phyloP scores from a whole-genome alignment of 495 filamentous ascomycete species.

The Penicillium ucsense region DNA sequence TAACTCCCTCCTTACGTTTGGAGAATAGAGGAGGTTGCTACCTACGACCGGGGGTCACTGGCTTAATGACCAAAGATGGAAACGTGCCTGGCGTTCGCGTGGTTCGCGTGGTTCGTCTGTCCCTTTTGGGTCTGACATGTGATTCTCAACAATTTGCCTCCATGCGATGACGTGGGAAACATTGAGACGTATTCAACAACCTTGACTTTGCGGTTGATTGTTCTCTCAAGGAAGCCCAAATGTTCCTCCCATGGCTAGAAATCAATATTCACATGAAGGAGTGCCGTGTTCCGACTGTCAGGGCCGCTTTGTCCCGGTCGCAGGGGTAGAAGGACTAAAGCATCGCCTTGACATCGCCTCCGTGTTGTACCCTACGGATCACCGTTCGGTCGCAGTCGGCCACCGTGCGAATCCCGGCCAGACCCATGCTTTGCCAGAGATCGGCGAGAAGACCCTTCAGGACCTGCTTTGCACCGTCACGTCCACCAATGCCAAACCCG shows the following conservation, averaged over 20 bases:
- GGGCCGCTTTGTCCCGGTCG: no score
- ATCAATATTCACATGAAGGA: no score
- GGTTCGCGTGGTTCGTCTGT: neutral
- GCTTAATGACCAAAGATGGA: neutral
- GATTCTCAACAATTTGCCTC: slow-evolving; percentile 7
- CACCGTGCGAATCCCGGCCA: slow-evolving; percentile 45
- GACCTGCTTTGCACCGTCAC: slow-evolving; percentile 48
- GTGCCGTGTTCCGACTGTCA: no score
- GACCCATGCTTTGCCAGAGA: slow-evolving; percentile 50
- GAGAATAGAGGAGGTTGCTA: no score
- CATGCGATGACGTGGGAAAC: slow-evolving; percentile 7
- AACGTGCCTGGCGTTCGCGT: neutral
- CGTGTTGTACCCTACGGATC: slow-evolving; percentile 43
- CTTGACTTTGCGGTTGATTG: no score
- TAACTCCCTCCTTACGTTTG: no score
- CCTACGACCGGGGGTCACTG: no score
- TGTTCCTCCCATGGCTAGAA: no score
- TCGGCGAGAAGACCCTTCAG: slow-evolving; percentile 49
- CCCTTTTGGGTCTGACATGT: slow-evolving; percentile 9
- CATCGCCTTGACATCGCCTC: slow-evolving; percentile 41
- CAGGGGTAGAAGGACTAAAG: slow-evolving; percentile 11
- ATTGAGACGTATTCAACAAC: neutral
- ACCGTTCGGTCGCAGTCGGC: slow-evolving; percentile 41
- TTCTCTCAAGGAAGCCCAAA: no score
- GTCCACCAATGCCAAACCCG: slow-evolving; percentile 56